These are phyloP conservation scores for Didymella arachidicola DNA, from an alignment of 2,329 filamentous ascomycete species.

Conservation along the genomic window DNA sequence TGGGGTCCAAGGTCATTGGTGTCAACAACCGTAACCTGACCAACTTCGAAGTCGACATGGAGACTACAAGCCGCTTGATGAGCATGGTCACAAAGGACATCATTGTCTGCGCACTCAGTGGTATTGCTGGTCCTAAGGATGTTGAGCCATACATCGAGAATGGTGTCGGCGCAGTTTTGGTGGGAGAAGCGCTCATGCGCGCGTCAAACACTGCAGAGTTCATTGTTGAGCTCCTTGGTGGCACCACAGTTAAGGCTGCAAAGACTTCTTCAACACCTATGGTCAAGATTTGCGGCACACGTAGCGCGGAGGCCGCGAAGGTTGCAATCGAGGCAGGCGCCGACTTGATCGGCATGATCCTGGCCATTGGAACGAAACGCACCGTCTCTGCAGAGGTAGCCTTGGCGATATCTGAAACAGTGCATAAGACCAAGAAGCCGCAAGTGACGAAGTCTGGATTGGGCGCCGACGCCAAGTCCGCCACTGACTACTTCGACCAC, in stretches of 20 bases:
- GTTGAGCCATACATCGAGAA: constrained; percentile 87
- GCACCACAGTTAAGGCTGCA: constrained; percentile 40
- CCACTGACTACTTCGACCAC: constrained; percentile 76
- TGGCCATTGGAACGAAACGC: constrained; percentile 82
- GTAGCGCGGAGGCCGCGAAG: constrained; percentile 79
- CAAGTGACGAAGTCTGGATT: constrained; percentile 30
- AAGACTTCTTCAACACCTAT: constrained; percentile 56
- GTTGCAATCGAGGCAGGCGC: constrained; percentile 86
- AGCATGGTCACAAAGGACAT: constrained; percentile 85
- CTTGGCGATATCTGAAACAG: constrained; percentile 77
- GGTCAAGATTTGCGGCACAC: constrained; percentile 95
- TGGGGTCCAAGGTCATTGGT: constrained; percentile 90
- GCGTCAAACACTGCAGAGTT: constrained; percentile 83
- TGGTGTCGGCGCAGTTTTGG: constrained; percentile 89
- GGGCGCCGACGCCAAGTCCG: constrained; percentile 44
- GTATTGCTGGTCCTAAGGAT: constrained; percentile 88
- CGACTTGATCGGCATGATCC: constrained; percentile 90
- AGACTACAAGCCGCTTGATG: constrained; percentile 87
- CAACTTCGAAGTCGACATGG: constrained; percentile 94
- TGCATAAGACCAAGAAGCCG: constrained; percentile 65
- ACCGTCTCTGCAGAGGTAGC: constrained; percentile 81
- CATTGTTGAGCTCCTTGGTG: constrained; percentile 81
- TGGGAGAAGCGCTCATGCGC: constrained; percentile 95
- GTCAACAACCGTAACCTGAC: constrained; percentile 98
- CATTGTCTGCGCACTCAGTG: constrained; percentile 91